phyloP scores from a whole-genome alignment of 2,329 filamentous ascomycete species.

The Dactylonectria macrodidyma region DNA sequence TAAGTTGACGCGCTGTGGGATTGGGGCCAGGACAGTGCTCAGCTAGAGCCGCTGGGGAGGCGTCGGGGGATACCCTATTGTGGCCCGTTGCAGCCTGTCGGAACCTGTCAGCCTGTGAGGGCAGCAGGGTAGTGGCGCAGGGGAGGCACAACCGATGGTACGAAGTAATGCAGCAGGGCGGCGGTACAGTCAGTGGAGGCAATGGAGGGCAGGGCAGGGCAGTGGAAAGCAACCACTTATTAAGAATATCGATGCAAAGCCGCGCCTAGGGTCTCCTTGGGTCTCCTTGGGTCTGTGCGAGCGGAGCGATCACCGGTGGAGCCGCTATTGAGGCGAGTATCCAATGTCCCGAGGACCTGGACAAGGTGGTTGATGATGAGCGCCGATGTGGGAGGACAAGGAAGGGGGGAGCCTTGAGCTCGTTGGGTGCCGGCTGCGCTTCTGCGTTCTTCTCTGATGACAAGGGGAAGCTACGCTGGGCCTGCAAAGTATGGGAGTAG shows the following conservation, averaged over 20 bases:
- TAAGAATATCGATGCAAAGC: constrained; percentile 29
- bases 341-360: constrained; percentile 36
- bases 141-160: constrained; percentile 8
- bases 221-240: constrained; percentile 42
- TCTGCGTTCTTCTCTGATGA: constrained; percentile 6
- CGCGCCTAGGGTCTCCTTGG: no score
- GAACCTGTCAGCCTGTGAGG: constrained; percentile 18
- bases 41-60: constrained; percentile 2
- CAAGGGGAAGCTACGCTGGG: constrained; percentile 3
- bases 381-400: constrained; percentile 16
- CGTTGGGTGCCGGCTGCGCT: constrained; percentile 18
- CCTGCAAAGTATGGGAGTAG: neutral
- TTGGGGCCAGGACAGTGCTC: neutral
- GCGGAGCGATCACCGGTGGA: constrained; percentile 44
- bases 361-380: constrained; percentile 27
- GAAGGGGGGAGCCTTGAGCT: constrained; percentile 13
- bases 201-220: constrained; percentile 15
- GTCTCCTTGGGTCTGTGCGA: constrained; percentile 37
- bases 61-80: constrained; percentile 16
- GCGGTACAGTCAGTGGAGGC: neutral
- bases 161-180: neutral
- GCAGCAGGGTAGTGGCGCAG: constrained; percentile 16
- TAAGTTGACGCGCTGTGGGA: neutral
- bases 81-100: constrained; percentile 18
- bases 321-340: constrained; percentile 33